phyloP scores from a whole-genome alignment of 1,284 basidiomycete species.

The Marasmius tenuissimus region DNA sequence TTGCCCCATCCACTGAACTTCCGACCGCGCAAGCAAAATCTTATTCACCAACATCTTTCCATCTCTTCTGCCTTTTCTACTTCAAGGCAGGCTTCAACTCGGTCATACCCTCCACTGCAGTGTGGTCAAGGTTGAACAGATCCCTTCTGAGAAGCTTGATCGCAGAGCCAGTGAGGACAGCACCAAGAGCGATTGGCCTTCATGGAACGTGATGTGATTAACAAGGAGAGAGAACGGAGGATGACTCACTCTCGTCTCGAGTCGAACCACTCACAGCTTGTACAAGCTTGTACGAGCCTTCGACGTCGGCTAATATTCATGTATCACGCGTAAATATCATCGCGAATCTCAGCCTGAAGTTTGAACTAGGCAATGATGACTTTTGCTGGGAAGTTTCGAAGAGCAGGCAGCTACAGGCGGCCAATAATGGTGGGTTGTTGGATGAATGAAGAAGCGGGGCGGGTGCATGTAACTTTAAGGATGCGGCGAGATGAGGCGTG shows the following conservation, averaged over 20 bases:
- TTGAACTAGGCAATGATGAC: no score
- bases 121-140: constrained; percentile 79
- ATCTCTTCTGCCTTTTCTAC: constrained; percentile 62
- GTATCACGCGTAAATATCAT: no score
- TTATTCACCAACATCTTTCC: constrained; percentile 51
- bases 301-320: constrained; percentile 92
- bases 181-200: constrained; percentile 94
- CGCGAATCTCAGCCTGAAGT: no score
- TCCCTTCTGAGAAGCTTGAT: constrained; percentile 95
- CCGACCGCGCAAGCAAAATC: background rate
- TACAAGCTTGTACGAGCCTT: no score
- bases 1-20: no score
- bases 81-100: constrained; percentile 67
- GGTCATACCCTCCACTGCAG: constrained; percentile 77
- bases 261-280: constrained; percentile 87
- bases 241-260: constrained; percentile 86
- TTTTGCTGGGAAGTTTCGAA: no score
- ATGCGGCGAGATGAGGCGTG: no score
- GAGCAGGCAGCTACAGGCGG: no score
- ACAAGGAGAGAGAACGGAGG: background rate
- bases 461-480: no score
- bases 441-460: no score
- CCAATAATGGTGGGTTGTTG: no score
- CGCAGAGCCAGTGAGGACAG: constrained; percentile 93
- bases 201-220: background rate